A percentile compares a stretch with the other conserved stretches of the same genome.
Evolutionary conservation across 768 basidiomycete genomes (phyloP).

Genomic region (Asterophora parasitica): DNA sequence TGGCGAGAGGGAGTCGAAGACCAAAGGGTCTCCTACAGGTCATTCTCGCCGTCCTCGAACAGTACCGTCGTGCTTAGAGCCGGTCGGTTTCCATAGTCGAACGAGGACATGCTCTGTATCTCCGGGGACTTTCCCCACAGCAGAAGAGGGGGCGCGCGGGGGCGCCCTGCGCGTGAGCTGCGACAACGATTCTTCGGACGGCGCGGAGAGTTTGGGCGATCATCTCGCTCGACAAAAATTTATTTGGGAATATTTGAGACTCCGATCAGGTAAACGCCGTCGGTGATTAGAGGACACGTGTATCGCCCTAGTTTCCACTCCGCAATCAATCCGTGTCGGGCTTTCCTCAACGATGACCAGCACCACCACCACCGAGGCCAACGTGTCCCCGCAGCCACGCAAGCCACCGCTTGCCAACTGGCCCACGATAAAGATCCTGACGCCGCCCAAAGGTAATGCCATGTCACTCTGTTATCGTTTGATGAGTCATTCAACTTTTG

Average conservation of each 20-base stretch:
- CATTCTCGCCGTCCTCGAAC: constrained; percentile 50
- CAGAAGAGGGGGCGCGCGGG: constrained; percentile 38
- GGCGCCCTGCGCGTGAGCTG: constrained; percentile 72
- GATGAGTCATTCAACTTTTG: not conserved
- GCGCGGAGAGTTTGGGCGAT: constrained; percentile 29
- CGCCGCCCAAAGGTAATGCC: constrained; percentile 42
- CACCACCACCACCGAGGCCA: constrained; percentile 12
- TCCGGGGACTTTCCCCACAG: constrained; percentile 97
- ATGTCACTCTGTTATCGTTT: not conserved
- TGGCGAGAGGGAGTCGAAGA: constrained; percentile 45
- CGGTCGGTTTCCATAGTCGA: constrained; percentile 66
- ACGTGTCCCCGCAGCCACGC: constrained; percentile 23
- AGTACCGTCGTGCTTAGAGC: constrained; percentile 66
- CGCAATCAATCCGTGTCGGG: constrained; percentile 1
- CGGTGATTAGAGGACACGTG: constrained; percentile 12
- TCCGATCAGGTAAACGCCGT: constrained; percentile 18
- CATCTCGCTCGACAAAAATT: constrained; percentile 17
- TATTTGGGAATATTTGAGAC: constrained; percentile 15
- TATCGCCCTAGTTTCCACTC: not conserved
- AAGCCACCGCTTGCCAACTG: constrained; percentile 40
- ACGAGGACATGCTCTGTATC: constrained; percentile 65
- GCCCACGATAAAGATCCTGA: constrained; percentile 52
- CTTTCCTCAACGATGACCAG: not conserved
- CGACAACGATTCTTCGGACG: constrained; percentile 82
- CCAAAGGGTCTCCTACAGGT: constrained; percentile 27